Conservation (phyloP, 2,329 filamentous ascomycete species). For the Pseudogymnoascus sp. region DNA sequence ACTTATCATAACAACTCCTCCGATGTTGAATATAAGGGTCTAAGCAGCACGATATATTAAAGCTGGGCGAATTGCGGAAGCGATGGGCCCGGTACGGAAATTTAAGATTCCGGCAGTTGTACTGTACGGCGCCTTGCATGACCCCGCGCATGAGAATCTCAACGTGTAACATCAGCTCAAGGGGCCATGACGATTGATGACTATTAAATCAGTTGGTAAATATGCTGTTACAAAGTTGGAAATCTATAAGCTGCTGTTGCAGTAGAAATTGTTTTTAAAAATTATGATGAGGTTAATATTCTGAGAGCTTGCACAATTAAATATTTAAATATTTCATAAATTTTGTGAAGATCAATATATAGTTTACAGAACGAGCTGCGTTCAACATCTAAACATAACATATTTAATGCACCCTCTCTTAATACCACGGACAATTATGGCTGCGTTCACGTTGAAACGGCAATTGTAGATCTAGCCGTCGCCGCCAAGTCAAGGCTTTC, state of each 20-base stretch:
- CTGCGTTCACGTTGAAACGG: neutral
- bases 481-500: neutral
- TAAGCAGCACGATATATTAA: neutral
- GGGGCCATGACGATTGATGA: no score
- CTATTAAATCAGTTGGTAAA: no score
- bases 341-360: neutral
- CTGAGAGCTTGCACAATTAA: no score
- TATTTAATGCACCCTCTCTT: neutral
- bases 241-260: no score
- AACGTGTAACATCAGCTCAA: no score
- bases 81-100: neutral
- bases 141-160: no score
- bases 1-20: neutral
- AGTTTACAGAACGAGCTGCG: neutral
- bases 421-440: neutral
- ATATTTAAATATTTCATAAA: no score
- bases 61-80: neutral
- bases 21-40: neutral
- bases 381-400: no score
- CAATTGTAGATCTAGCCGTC: neutral
- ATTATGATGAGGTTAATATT: no score
- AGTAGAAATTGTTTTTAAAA: no score
- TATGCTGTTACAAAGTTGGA: no score
- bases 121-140: neutral
- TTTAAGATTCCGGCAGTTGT: conserved; percentile 2